These are phyloP conservation scores for Mortierella sp. DNA, from an alignment of 371 early-diverging fungal genomes.

Conservation along the genomic window DNA sequence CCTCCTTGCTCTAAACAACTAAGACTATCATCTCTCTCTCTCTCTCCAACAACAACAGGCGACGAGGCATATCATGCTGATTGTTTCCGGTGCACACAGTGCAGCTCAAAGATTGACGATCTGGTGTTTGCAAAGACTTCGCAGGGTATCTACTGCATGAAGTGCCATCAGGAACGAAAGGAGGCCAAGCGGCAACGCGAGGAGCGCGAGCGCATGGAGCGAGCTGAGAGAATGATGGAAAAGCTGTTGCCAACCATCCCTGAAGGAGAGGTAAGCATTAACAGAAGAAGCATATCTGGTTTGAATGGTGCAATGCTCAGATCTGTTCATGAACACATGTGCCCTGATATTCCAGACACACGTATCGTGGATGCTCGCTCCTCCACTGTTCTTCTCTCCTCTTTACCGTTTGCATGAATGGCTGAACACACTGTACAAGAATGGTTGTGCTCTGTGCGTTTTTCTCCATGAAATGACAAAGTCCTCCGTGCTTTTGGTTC, in stretches of 20 bases:
- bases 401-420: not conserved
- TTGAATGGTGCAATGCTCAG: not conserved
- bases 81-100: constrained; percentile 86
- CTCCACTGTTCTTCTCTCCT: not conserved
- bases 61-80: constrained; percentile 90
- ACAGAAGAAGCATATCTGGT: too few relatives aligned
- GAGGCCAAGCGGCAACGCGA: constrained; percentile 57
- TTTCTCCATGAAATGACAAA: not conserved
- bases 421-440: not conserved
- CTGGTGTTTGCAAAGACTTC: constrained; percentile 86
- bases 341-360: not conserved
- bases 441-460: not conserved
- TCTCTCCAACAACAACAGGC: constrained; percentile 60
- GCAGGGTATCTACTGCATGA: constrained; percentile 67
- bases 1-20: not conserved
- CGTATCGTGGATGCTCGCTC: not conserved
- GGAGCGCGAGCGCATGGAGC: constrained; percentile 49
- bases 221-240: constrained; percentile 38
- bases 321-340: not conserved
- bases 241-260: constrained; percentile 54
- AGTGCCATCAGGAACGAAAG: constrained; percentile 60
- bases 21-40: not conserved
- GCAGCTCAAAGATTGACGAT: constrained; percentile 80
- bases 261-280: constrained; percentile 35
- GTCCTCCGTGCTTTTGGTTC: not conserved